Evolutionary conservation across 345 rosid genomes (phyloP), one percentile per base, ranked within the genome.

Genomic region (Linum tenue): DNA sequence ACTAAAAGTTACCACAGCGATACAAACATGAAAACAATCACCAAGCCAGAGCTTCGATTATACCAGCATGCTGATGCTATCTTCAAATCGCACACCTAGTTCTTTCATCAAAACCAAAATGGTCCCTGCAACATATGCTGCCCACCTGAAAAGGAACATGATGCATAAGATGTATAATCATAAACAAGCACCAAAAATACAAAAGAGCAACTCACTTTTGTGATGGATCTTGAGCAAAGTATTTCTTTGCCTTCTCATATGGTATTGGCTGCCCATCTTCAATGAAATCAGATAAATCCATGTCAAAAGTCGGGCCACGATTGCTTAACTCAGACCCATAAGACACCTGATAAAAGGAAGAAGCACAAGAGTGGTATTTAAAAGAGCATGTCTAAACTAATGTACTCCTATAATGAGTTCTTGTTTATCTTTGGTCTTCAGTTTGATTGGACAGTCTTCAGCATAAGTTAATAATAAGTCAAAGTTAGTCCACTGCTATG

Each of bases 291-390:
- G 97, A 81, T 63, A 94, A 79, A 75, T 94, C 99, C 99, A 94
- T 94, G 82, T 94, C 99, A 85, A 94, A 94, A 43, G 99, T 94
- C 57, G 99, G 99, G 66, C 88, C 88, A 67, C 99, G 97, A 63
- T 94, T 90, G 82, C 97, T 94, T 67, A 94, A 75, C 76, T 94
- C 99, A 60, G 99, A 90, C 41, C 99, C 99, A 87, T 85, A 94
- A 22, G 99, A 94, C 60, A 94, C 99, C 99, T 94, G 77, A 72
- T 69, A 39, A 38, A 59, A 48, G 11, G 53, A 48, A 48, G 9
- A 48, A 48, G 14, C 53, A 48, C 7, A 9, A 48, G 53, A 48
- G 11, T 10, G 53, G 11, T 48, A 48, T 22, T 6, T 48, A 48
- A 15, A 3, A 48, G 53, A 48, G 53, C 53, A 48, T 10, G 53